Evolutionary conservation across 352 stramenopile genomes (phyloP).

Genomic region (Peronospora farinosa): DNA sequence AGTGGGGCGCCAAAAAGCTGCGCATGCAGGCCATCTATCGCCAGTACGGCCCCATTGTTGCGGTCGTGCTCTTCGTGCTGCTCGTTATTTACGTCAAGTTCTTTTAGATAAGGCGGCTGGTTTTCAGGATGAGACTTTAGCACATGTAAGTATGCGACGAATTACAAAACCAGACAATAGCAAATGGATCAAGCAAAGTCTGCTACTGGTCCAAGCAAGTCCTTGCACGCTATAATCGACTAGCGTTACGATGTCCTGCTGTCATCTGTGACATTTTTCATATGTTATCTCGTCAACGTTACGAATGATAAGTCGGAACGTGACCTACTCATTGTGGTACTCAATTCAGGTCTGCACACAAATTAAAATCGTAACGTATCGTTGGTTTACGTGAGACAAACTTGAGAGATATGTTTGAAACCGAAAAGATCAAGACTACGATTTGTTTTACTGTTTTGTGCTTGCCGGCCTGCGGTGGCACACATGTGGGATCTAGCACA

Average conservation of each 20-base stretch:
- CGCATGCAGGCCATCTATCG: conserved; percentile 86
- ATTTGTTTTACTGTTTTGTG: conserved; percentile 81
- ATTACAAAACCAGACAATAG: conserved; percentile 5
- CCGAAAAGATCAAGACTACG: conserved; percentile 86
- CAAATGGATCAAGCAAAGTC: conserved; percentile 3
- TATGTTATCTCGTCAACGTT: conserved; percentile 10
- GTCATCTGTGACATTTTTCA: conserved; percentile 6
- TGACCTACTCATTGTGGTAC: no score
- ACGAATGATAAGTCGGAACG: conserved; percentile 8
- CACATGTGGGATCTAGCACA: conserved; percentile 91
- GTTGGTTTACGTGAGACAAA: conserved; percentile 72
- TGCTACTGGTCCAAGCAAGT: conserved; percentile 2
- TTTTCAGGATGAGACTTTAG: not conserved
- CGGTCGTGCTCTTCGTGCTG: conserved; percentile 75
- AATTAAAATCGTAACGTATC: conserved; percentile 9
- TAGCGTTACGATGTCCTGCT: conserved; percentile 2
- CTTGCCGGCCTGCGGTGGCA: conserved; percentile 44
- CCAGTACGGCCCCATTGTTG: conserved; percentile 80
- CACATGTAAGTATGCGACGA: not conserved
- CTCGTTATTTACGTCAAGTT: conserved; percentile 90
- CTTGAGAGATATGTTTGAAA: conserved; percentile 65
- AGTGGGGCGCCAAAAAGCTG: conserved; percentile 95
- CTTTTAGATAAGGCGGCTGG: conserved; percentile 52
- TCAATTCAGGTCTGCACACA: no score
- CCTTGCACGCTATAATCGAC: conserved; percentile 16